phyloP scores from a whole-genome alignment of 1,139 yeast genomes.

The Taiozyma onychis region DNA sequence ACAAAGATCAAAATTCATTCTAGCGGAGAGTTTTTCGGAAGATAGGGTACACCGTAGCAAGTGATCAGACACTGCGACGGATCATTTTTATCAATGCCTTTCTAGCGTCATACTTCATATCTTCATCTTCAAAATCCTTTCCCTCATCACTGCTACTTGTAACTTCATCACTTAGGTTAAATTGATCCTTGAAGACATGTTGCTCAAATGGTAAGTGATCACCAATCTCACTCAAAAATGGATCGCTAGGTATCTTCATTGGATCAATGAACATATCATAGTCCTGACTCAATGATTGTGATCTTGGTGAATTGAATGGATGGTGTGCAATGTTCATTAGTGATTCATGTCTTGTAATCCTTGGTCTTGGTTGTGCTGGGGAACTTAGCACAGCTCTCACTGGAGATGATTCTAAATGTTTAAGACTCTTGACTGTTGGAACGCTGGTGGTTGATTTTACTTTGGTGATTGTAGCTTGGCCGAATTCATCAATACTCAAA shows the following conservation, averaged over 20 bases:
- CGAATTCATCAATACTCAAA: slow-evolving; percentile 21
- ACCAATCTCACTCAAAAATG: slow-evolving; percentile 14
- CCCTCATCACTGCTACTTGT: slow-evolving; percentile 4
- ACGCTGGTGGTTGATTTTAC: slow-evolving; percentile 1
- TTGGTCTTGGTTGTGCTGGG: slow-evolving; percentile 4
- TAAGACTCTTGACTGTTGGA: background rate
- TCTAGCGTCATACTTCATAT: slow-evolving; percentile 21
- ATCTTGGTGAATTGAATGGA: slow-evolving; percentile 4
- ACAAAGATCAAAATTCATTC: background rate
- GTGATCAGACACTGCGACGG: slow-evolving; percentile 20
- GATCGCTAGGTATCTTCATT: slow-evolving; percentile 14
- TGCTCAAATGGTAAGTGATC: slow-evolving; percentile 9
- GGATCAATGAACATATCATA: slow-evolving; percentile 20
- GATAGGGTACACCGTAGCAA: background rate
- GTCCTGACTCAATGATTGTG: slow-evolving; percentile 6
- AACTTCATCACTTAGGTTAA: background rate
- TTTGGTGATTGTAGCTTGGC: slow-evolving; percentile 20
- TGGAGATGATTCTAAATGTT: background rate
- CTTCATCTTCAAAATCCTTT: slow-evolving; percentile 11
- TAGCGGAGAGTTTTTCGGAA: background rate
- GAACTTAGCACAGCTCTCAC: background rate
- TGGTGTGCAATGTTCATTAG: slow-evolving; percentile 8
- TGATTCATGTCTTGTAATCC: slow-evolving; percentile 19
- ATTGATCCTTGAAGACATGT: background rate
- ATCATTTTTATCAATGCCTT: slow-evolving; percentile 22